Evolutionary conservation across 2,329 filamentous ascomycete genomes (phyloP).

Genomic region (Ceratocystis cacaofunesta): DNA sequence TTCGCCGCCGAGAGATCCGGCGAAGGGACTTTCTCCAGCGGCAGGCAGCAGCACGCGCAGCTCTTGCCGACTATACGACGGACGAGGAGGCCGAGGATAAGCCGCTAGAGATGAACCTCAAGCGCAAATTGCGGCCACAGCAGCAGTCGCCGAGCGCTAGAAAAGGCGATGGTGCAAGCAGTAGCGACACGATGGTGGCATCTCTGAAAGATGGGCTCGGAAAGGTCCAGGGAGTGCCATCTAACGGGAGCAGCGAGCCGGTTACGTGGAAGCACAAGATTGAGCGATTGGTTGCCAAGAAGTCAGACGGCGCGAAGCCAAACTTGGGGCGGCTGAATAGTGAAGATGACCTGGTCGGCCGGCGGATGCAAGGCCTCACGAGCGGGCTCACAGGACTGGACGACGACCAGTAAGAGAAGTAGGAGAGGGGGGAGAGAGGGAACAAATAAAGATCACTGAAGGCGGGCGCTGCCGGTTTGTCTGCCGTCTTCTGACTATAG

Average conservation of each 20-base stretch:
- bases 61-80: background rate
- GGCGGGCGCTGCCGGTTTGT: background rate
- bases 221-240: slow-evolving; percentile 21
- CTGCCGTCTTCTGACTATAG: background rate
- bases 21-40: slow-evolving; percentile 2
- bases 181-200: slow-evolving; percentile 18
- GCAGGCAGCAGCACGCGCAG: slow-evolving; percentile 4
- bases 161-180: slow-evolving; percentile 17
- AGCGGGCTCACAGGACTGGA: slow-evolving; percentile 37
- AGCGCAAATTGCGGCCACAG: slow-evolving; percentile 16
- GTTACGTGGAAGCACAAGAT: slow-evolving; percentile 22
- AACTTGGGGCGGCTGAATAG: slow-evolving; percentile 40
- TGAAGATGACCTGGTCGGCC: slow-evolving; percentile 40
- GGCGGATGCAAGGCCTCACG: slow-evolving; percentile 44
- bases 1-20: slow-evolving; percentile 9
- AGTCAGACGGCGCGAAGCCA: slow-evolving; percentile 24
- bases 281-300: slow-evolving; percentile 22
- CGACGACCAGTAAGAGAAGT: slow-evolving; percentile 26
- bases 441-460: background rate
- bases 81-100: slow-evolving; percentile 50
- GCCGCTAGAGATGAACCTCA: slow-evolving; percentile 55
- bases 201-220: slow-evolving; percentile 17
- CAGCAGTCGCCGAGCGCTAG: slow-evolving; percentile 4
- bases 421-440: background rate
- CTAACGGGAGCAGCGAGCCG: slow-evolving; percentile 20